Conservation (phyloP, 768 basidiomycete genomes). For the Kwoniella dejecticola region DNA sequence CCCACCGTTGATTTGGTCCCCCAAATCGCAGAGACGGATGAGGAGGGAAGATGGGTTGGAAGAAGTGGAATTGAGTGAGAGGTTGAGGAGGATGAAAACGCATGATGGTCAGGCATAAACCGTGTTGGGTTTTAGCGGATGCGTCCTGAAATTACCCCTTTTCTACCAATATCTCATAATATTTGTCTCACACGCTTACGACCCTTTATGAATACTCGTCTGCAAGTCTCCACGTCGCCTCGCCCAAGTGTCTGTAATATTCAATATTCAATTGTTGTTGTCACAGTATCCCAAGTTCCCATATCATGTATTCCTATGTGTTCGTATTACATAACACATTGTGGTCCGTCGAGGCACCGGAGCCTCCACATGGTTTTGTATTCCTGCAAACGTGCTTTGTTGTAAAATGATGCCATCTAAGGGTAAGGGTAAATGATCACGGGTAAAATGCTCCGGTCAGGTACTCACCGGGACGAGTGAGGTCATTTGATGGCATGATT, state of each 20-base stretch:
- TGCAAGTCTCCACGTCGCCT: no score
- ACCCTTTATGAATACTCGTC: no score
- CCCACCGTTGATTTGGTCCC: constrained; percentile 14
- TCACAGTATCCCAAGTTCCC: background rate
- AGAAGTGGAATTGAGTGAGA: constrained; percentile 46
- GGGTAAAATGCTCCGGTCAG: constrained; percentile 5
- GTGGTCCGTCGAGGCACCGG: background rate
- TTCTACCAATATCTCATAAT: no score
- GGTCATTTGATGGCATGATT: background rate
- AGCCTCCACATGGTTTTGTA: background rate
- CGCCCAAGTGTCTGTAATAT: no score
- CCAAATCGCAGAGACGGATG: constrained; percentile 6
- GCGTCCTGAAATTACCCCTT: background rate
- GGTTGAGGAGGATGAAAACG: constrained; percentile 26
- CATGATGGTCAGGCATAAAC: background rate
- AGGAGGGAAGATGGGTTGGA: constrained; percentile 31
- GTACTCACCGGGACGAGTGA: background rate
- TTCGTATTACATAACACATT: background rate
- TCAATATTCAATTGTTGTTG: no score
- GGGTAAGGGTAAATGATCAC: no score
- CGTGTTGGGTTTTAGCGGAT: background rate
- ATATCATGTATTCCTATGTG: background rate
- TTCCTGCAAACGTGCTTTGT: constrained; percentile 8
- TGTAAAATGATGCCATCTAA: no score
- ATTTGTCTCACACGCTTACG: no score